phyloP scores from a whole-genome alignment of 2,329 filamentous ascomycete genomes.

The Aspergillus hiratsukae region DNA sequence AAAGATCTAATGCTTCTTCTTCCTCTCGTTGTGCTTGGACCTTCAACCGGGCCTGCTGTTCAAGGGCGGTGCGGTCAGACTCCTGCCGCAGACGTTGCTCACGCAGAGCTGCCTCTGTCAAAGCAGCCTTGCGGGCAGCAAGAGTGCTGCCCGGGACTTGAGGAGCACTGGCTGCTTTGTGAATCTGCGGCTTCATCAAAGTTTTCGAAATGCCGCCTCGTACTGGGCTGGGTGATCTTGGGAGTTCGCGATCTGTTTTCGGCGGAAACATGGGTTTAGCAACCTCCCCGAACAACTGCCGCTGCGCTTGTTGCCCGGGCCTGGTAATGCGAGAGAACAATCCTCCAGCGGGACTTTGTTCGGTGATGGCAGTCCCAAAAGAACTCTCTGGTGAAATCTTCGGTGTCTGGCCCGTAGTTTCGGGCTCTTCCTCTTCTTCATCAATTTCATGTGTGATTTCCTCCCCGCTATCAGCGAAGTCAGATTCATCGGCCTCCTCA shows the following conservation, averaged over 20 bases:
- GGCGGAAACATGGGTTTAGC: conserved; percentile 36
- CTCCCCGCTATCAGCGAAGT: conserved; percentile 45
- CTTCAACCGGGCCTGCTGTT: conserved; percentile 27
- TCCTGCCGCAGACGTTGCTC: conserved; percentile 20
- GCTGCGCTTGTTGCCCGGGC: conserved; percentile 23
- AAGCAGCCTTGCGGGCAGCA: conserved; percentile 36
- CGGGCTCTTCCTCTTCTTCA: conserved; percentile 23
- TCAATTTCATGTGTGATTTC: conserved; percentile 42
- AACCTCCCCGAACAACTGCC: conserved; percentile 44
- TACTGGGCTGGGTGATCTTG: conserved; percentile 46
- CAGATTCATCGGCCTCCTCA: conserved; percentile 31
- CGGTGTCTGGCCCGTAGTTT: conserved; percentile 29
- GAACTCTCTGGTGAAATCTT: conserved; percentile 43
- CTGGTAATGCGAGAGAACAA: conserved; percentile 37
- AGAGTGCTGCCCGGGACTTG: conserved; percentile 35
- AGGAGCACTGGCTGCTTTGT: conserved; percentile 37
- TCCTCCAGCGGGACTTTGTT: conserved; percentile 36
- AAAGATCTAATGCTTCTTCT: conserved; percentile 33
- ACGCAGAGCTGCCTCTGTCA: conserved; percentile 30
- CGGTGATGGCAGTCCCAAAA: conserved; percentile 33
- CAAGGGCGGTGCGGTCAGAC: conserved; percentile 20
- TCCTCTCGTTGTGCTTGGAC: conserved; percentile 28
- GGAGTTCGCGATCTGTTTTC: conserved; percentile 29
- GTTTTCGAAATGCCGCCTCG: conserved; percentile 27
- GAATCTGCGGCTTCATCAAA: conserved; percentile 27